Evolutionary conservation across 2,329 filamentous ascomycete species (phyloP).

Genomic region (Fusarium redolens): DNA sequence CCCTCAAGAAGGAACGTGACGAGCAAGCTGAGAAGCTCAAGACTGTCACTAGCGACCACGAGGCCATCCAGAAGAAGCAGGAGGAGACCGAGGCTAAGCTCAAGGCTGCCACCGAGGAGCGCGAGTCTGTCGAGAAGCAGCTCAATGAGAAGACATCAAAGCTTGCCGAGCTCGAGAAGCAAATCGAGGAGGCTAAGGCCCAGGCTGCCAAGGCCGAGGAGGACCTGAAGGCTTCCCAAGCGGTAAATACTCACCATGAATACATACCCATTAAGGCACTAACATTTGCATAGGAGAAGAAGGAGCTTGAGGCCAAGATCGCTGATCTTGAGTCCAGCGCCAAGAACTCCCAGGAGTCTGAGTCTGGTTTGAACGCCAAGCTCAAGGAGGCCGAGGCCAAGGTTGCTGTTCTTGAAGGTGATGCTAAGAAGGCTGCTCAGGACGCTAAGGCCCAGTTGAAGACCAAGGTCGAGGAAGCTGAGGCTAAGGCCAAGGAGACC

Average conservation of each 20-base stretch:
- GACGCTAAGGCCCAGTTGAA: slow-evolving; percentile 21
- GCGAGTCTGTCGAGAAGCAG: slow-evolving; percentile 45
- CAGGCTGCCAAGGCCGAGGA: slow-evolving; percentile 53
- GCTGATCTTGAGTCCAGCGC: slow-evolving; percentile 30
- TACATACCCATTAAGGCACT: background rate
- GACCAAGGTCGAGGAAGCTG: slow-evolving; percentile 22
- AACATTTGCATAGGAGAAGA: slow-evolving; percentile 40
- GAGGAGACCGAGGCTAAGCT: slow-evolving; percentile 43
- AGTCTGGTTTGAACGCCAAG: slow-evolving; percentile 38
- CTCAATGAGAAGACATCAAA: slow-evolving; percentile 47
- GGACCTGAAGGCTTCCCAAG: slow-evolving; percentile 49
- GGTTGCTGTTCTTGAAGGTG: slow-evolving; percentile 5
- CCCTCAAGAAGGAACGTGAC: slow-evolving; percentile 39
- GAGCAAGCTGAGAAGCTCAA: slow-evolving; percentile 38
- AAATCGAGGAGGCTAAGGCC: slow-evolving; percentile 51
- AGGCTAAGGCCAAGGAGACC: slow-evolving; percentile 33
- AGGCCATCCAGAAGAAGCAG: slow-evolving; percentile 34
- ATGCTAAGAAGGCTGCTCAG: slow-evolving; percentile 13
- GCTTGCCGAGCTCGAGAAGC: slow-evolving; percentile 46
- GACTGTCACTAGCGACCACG: slow-evolving; percentile 27
- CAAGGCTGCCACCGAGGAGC: slow-evolving; percentile 44
- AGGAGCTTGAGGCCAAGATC: slow-evolving; percentile 37
- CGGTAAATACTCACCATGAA: slow-evolving; percentile 41
- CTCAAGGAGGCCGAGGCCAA: slow-evolving; percentile 26
- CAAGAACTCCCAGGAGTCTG: slow-evolving; percentile 34